Conservation (phyloP, 1,284 basidiomycete species). For the Heterobasidion occidentale region DNA sequence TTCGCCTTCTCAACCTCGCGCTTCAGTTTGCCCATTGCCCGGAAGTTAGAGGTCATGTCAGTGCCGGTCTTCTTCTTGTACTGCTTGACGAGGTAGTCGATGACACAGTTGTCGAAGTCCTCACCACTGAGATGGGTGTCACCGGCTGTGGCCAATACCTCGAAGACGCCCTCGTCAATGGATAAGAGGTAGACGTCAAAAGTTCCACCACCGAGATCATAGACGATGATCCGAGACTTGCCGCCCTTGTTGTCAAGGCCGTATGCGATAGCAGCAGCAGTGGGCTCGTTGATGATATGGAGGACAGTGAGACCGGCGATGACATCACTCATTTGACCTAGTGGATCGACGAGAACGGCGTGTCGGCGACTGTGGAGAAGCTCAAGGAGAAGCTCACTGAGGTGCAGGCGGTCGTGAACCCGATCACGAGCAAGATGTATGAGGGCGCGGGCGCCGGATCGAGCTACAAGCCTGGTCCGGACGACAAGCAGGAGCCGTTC, state of each 20-base stretch:
- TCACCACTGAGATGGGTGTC: conserved; percentile 99
- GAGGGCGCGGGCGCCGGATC: conserved; percentile 17
- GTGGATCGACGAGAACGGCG: not conserved
- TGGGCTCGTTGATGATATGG: conserved; percentile 99
- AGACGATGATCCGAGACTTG: conserved; percentile 95
- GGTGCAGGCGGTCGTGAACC: conserved; percentile 53
- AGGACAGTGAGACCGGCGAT: conserved; percentile 95
- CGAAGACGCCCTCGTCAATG: conserved; percentile 97
- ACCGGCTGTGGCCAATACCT: conserved; percentile 95
- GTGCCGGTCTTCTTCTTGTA: conserved; percentile 96
- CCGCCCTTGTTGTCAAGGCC: conserved; percentile 95
- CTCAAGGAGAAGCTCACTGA: conserved; percentile 83
- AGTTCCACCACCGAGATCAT: conserved; percentile 81
- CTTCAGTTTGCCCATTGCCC: conserved; percentile 95
- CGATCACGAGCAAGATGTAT: conserved; percentile 76
- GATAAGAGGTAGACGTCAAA: conserved; percentile 93
- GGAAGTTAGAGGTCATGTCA: conserved; percentile 81
- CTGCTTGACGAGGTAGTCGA: conserved; percentile 85
- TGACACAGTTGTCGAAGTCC: conserved; percentile 97
- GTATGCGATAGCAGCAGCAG: conserved; percentile 96
- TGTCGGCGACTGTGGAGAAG: conserved; percentile 73
- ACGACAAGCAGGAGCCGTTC: conserved; percentile 46
- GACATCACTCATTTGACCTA: not conserved
- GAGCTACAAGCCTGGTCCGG: conserved; percentile 18
- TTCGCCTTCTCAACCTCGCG: conserved; percentile 99